Conservation (phyloP, 805 yeast genomes). For the Metschnikowia borealis region DNA sequence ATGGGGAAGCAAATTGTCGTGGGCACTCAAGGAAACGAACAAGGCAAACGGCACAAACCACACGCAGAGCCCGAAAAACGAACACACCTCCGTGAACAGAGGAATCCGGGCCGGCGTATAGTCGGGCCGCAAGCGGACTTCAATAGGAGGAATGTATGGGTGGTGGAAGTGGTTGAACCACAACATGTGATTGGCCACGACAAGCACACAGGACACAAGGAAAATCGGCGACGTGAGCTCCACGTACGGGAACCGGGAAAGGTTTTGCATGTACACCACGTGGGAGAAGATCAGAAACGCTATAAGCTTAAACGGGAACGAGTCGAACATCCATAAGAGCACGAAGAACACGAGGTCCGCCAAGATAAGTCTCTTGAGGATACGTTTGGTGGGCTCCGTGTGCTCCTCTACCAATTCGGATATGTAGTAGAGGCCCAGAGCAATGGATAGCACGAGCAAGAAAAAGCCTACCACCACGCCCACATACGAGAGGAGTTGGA, state of each 20-base stretch:
- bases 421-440: conserved; percentile 86
- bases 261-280: conserved; percentile 69
- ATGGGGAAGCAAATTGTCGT: conserved; percentile 80
- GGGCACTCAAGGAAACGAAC: conserved; percentile 87
- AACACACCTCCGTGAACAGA: conserved; percentile 83
- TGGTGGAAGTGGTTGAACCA: conserved; percentile 87
- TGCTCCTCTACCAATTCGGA: conserved; percentile 94
- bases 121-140: conserved; percentile 52
- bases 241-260: conserved; percentile 80
- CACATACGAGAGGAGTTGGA: conserved; percentile 35
- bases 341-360: conserved; percentile 51
- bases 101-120: conserved; percentile 69
- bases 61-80: conserved; percentile 87
- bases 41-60: conserved; percentile 94
- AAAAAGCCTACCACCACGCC: conserved; percentile 38
- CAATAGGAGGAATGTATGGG: conserved; percentile 67
- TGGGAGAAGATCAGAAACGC: conserved; percentile 69
- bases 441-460: conserved; percentile 52
- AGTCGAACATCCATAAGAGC: conserved; percentile 66
- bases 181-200: conserved; percentile 73
- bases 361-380: conserved; percentile 61
- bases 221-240: conserved; percentile 69
- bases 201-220: conserved; percentile 65
- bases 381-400: conserved; percentile 74
- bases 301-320: conserved; percentile 69